Evolutionary conservation across 805 yeast genomes (phyloP), one percentile per base, ranked within the genome.

Genomic region (Kregervanrija delftensis): DNA sequence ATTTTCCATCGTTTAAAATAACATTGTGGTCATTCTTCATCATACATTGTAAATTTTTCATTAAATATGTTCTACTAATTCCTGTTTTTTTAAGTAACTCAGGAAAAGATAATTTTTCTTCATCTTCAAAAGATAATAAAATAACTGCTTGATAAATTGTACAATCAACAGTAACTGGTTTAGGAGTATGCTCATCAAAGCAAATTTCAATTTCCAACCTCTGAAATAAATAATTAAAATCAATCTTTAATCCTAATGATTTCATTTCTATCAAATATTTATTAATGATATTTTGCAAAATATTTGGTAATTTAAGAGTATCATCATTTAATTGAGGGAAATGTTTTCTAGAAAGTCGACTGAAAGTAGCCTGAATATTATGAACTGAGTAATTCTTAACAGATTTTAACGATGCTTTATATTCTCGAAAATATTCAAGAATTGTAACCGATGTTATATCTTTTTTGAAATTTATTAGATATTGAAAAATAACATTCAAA

Each of bases 181-280:
- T 22, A 8, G 39, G 38, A 8, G 52, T 39, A 0, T 63, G 67
- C 12, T 48, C 48, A 12, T 56, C 55, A 49, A 72, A 72, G 14
- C 54, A 46, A 2, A 63, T 64, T 11, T 50, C 47, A 12, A 74
- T 58, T 0, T 55, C 51, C 14, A 73, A 46, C 47, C 71, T 72
- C 42, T 74, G 77, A 14, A 73, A 56, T 13, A 68, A 60, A 41
- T 61, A 67, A 41, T 58, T 61, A 78, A 78, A 73, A 47, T 71
- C 67, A 12, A 72, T 55, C 2, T 44, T 56, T 17, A 22, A 22
- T 22, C 28, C 48, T 37, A 9, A 52, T 40, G 5, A 40, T 41
- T 30, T 49, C 43, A 8, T 42, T 30, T 1, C 36, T 30, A 4
- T 38, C 42, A 31, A 43, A 38, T 54, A 57, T 36, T 44, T 50